Conservation (phyloP, 192 early-diverging fungal genomes). For the Coemansia sp. region DNA sequence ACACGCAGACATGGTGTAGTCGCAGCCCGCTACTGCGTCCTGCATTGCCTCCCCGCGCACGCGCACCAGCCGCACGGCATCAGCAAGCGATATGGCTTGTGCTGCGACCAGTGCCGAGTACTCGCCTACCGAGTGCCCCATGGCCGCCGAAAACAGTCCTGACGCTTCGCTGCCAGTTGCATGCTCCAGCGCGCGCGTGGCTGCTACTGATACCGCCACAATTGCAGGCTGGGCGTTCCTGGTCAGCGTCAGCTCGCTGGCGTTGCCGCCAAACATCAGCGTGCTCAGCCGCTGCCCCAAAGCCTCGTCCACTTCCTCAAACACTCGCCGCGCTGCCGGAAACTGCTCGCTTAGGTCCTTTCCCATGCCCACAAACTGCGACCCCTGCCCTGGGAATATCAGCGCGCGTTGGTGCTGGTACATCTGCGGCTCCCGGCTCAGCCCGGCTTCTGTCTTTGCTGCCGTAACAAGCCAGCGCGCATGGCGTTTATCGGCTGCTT, state of each 20-base stretch:
- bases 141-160: conserved; percentile 69
- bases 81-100: conserved; percentile 61
- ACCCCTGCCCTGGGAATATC: conserved; percentile 67
- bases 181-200: conserved; percentile 75
- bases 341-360: conserved; percentile 78
- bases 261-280: conserved; percentile 87
- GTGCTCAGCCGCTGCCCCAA: conserved; percentile 66
- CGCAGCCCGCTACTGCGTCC: conserved; percentile 62
- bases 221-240: conserved; percentile 91
- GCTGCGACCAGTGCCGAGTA: conserved; percentile 77
- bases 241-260: conserved; percentile 61
- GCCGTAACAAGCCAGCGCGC: not conserved
- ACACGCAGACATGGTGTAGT: conserved; percentile 87
- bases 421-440: conserved; percentile 18
- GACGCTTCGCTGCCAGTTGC: conserved; percentile 77
- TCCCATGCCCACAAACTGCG: conserved; percentile 91
- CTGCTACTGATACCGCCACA: conserved; percentile 84
- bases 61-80: conserved; percentile 85
- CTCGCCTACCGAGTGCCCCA: conserved; percentile 95
- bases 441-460: not conserved
- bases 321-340: conserved; percentile 68
- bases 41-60: conserved; percentile 88
- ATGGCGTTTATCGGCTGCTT: not conserved
- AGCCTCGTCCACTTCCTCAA: conserved; percentile 90
- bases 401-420: conserved; percentile 44